Evolutionary conservation across 768 basidiomycete genomes (phyloP), one percentile per base, ranked within the genome.

Genomic region (Trametopsis cervina): DNA sequence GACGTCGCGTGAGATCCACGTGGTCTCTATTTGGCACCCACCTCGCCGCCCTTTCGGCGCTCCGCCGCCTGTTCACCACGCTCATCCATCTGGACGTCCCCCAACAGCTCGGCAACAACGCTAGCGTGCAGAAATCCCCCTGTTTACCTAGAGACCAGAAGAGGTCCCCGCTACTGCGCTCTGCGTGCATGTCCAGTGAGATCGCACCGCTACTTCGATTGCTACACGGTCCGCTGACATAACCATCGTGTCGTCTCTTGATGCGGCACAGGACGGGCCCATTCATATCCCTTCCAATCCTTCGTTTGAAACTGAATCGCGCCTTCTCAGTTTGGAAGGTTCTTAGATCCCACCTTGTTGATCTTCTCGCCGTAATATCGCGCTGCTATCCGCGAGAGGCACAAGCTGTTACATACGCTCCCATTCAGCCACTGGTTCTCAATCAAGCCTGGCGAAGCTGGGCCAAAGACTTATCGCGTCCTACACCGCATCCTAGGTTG

Each of bases 1-100:
- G 20, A 33, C 15, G 15, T 47, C 49, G 49, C 50, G 50, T 46
- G 44, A 23, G 7, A 11, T 18, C 50, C 50, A 51, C 44, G 50
- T 51, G 50, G 12, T 35, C 10, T 24, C 11, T 15, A 33, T 33
- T 33, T 33, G 29, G 15, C 15, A 7, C 29, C 29, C 29, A 33
- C 29, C 29, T 33, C 17, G 17, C 18, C 9, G 18, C 27, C 23
- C n/a, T 21, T 13, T 13, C 18, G 27, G 48, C 48, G 49, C 43
- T 38, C 49, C 49, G 49, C 23, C 5, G 41, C 42, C 33, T 7
- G 22, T 22, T 21, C 35, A 6, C 37, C 29, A 37, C 10, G 17
- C 29, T 24, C 39, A 5, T 6, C 33, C 17, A 35, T 25, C 20
- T 21, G 11, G n/a, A 18, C 26, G 18, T 18, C 21, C 11, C 12